phyloP scores from a whole-genome alignment of 306 rosid genomes.

The Morella rubra region DNA sequence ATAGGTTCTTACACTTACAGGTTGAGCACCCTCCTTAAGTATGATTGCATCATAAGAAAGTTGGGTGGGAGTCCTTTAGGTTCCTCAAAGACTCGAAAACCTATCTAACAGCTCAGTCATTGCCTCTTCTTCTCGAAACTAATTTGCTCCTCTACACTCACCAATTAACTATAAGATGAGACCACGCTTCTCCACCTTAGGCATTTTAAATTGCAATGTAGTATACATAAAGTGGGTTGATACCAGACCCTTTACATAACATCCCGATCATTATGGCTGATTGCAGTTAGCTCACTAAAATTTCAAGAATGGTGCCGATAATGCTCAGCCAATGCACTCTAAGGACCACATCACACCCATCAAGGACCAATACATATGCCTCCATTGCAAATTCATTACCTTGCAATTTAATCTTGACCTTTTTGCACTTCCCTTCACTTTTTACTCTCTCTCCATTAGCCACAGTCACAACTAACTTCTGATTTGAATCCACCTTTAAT shows the following conservation, averaged over 20 bases:
- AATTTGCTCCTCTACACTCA: too few relatives aligned
- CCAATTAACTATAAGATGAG: too few relatives aligned
- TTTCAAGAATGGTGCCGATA: background rate
- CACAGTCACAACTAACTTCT: background rate
- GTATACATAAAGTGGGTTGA: too few relatives aligned
- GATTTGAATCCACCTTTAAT: accelerated
- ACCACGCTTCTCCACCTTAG: too few relatives aligned
- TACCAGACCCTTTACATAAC: background rate
- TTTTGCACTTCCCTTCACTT: background rate
- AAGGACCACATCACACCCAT: background rate
- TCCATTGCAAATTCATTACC: too few relatives aligned
- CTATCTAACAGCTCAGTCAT: too few relatives aligned
- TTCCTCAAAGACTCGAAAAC: background rate
- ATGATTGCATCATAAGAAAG: background rate
- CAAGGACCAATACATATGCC: background rate
- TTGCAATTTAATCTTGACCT: background rate
- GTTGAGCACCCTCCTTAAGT: background rate
- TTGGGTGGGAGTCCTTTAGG: background rate
- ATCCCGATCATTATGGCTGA: background rate
- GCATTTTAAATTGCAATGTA: too few relatives aligned
- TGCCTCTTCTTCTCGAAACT: background rate
- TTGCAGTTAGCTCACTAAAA: background rate
- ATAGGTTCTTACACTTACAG: background rate
- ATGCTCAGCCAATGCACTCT: background rate
- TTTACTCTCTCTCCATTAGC: background rate